Base-by-base conservation (phyloP, 2,329 filamentous ascomycete genomes). In the Magnaporthiopsis rhizophila region DNA sequence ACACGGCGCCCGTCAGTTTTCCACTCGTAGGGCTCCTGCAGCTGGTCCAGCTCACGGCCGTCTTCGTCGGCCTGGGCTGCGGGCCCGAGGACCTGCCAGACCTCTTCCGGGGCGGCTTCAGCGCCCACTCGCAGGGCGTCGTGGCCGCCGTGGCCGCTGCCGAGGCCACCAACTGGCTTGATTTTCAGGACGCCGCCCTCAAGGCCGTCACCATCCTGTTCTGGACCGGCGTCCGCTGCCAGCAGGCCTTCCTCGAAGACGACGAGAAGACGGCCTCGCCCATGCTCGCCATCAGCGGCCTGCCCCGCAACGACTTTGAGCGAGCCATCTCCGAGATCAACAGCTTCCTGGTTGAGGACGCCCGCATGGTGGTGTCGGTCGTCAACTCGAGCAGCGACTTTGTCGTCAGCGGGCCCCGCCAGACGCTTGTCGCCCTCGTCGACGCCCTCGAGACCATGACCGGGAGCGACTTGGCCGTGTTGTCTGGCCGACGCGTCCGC, bases 271-370 rank as follows among this genome's bases (percentile, higher is more conserved):
- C 98, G 64, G 91, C 94, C 1, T 98, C 95, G 1, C 96, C 96
- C 58, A 99, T 99, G 95, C 81, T 99, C 69, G 97, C 94, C 72
- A 96, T 99, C 69, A 91, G 95, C 62, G 95, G 98, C 73, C 86
- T 99, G 34, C 89, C 94, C 0, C 86, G 89, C 71, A 84, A 88
- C 58, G 90, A 96, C 69, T 91, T 99, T 15, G 92, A 99, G 77
- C 92, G 94, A 76, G 94, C 98, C 78, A 96, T 99, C 70, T 90
- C 97, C 78, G 90, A 89, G 13, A 99, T 95, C 69, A 99, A 99
- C 77, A 88, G 97, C 75, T 96, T 99, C 80, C 85, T 99, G 65
- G 95, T 95, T 0, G 80, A 89, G 68, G 93, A 97, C 71, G 88
- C 92, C 65, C 95, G 98, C 74, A 97, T 99, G 74, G 89, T 88